These are phyloP conservation scores for Trichoderma sp. DNA, from an alignment of 2,329 filamentous ascomycete genomes.

Conservation along the genomic window DNA sequence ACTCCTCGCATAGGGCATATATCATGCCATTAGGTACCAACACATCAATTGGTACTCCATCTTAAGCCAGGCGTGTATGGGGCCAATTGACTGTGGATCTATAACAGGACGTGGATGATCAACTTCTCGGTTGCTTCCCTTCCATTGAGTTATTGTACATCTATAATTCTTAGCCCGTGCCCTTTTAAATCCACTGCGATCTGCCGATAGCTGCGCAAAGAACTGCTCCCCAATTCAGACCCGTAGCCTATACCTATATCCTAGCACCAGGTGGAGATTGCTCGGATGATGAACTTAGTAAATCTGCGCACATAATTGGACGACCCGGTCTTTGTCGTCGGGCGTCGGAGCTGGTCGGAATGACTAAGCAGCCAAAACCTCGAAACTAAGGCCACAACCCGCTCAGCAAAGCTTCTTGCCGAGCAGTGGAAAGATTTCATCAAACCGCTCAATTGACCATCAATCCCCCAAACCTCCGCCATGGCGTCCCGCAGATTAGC, in stretches of 20 bases:
- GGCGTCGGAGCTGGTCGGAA: constrained; percentile 50
- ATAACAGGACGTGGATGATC: not conserved
- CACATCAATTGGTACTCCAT: not conserved
- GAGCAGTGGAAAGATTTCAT: constrained; percentile 55
- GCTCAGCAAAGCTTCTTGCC: constrained; percentile 52
- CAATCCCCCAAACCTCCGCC: constrained; percentile 56
- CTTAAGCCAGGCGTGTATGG: not conserved
- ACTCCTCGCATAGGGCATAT: not conserved
- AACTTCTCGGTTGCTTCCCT: not conserved
- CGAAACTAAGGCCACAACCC: constrained; percentile 50
- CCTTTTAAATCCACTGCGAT: not conserved
- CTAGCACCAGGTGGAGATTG: constrained; percentile 2
- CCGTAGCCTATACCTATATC: not conserved
- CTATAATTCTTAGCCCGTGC: not conserved
- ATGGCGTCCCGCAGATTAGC: constrained; percentile 99
- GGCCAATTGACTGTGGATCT: not conserved
- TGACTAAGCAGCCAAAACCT: constrained; percentile 44
- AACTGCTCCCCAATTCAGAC: not conserved
- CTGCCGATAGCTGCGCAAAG: not conserved
- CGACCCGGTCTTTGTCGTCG: not conserved
- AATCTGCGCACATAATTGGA: constrained; percentile 44
- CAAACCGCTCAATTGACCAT: constrained; percentile 60
- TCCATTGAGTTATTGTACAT: not conserved
- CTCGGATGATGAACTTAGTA: constrained; percentile 35
- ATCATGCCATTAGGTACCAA: constrained; percentile 24